Base-by-base conservation (phyloP, 2,329 filamentous ascomycete species). In the Drechslera avenae region DNA sequence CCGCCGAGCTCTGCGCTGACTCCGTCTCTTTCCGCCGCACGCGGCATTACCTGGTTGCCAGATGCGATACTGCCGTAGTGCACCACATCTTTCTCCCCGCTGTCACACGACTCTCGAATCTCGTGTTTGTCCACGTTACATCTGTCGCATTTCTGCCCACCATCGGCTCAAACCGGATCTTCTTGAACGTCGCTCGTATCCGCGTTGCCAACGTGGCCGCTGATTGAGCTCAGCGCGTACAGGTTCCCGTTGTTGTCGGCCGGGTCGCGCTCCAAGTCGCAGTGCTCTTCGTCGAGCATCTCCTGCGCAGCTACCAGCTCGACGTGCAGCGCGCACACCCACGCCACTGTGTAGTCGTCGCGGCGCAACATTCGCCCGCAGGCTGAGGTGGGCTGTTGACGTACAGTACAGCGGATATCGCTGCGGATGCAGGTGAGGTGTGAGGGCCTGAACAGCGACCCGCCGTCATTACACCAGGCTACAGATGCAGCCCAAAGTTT, bases 101-200 rank as follows among this genome's bases (percentile, higher is more conserved):
- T n/a, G n/a, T n/a, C n/a, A n/a, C n/a, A n/a, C n/a, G n/a, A n/a
- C n/a, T n/a, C n/a, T n/a, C n/a, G n/a, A n/a, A n/a, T n/a, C n/a
- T n/a, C n/a, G n/a, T n/a, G n/a, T n/a, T n/a, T n/a, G n/a, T n/a
- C n/a, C n/a, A n/a, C n/a, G n/a, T n/a, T n/a, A n/a, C n/a, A n/a
- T n/a, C n/a, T n/a, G n/a, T n/a, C n/a, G n/a, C n/a, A n/a, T n/a
- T n/a, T n/a, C n/a, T 72, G 8, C 76, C 75, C 2, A 79, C 74
- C 64, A 79, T 67, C 3, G 79, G 58, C 4, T 66, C 68, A 28
- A 78, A 63, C 19, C 59, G 64, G 17, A 76, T 70, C 3, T 39
- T 18, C 31, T 23, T 45, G 51, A 75, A 76, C 3, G 60, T 64
- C 12, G 42, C 36, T 14, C 50, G 39, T 54, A 75, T 66, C n/a